These are phyloP conservation scores for Pleurotus tuber-regium DNA, from an alignment of 768 basidiomycete genomes.

Conservation along the genomic window DNA sequence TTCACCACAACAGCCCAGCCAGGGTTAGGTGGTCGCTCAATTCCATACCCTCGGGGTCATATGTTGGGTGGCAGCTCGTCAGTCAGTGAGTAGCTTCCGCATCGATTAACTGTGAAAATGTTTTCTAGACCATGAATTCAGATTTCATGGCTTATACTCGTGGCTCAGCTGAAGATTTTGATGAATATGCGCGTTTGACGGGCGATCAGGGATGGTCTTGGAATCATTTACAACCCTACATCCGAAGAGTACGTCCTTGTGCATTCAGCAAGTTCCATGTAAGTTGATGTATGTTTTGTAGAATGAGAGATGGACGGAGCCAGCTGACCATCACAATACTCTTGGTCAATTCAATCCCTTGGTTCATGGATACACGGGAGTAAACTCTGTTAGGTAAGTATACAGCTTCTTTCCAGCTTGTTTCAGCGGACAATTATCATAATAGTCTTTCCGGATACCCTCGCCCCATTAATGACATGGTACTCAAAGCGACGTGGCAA, in stretches of 20 bases:
- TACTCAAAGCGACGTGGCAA: conserved; percentile 22
- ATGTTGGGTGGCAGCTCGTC: conserved; percentile 18
- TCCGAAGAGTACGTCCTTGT: conserved; percentile 18
- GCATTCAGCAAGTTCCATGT: background rate
- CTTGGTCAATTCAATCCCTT: conserved; percentile 25
- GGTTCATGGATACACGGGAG: conserved; percentile 24
- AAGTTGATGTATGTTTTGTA: conserved; percentile 9
- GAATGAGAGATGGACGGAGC: conserved; percentile 25
- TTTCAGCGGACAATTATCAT: no score
- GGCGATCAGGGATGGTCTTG: conserved; percentile 29
- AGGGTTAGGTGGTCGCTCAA: conserved; percentile 12
- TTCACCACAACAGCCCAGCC: conserved; percentile 22
- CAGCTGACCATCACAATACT: conserved; percentile 27
- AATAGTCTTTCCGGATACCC: conserved; percentile 24
- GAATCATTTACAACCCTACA: conserved; percentile 23
- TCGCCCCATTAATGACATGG: conserved; percentile 18
- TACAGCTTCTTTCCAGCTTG: no score
- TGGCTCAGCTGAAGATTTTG: conserved; percentile 24
- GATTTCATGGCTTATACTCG: conserved; percentile 25
- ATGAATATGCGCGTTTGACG: conserved; percentile 21
- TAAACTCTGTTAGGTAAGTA: no score
- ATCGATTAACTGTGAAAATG: background rate
- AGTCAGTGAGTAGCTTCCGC: conserved; percentile 19
- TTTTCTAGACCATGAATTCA: conserved; percentile 3
- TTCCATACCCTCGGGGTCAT: conserved; percentile 17